Evolutionary conservation across 1,284 basidiomycete genomes (phyloP).

Genomic region (Athelia psychrophila): DNA sequence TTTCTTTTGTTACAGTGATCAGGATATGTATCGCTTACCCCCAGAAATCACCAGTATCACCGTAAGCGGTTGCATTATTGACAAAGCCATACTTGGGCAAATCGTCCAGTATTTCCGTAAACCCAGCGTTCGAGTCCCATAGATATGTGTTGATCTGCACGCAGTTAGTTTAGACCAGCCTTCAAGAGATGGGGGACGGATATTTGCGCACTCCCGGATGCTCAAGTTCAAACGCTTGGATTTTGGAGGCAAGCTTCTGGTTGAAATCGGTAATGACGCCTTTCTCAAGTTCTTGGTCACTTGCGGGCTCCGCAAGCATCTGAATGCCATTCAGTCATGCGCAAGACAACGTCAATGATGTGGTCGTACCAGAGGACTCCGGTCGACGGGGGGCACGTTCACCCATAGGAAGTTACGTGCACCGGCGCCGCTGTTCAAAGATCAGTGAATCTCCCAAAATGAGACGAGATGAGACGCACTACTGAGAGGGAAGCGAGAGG

Average conservation of each 20-base stretch:
- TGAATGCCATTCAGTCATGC: constrained; percentile 19
- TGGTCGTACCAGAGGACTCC: constrained; percentile 46
- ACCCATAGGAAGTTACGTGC: constrained; percentile 59
- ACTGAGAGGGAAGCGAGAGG: constrained; percentile 14
- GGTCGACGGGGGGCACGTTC: constrained; percentile 54
- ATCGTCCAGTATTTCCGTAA: constrained; percentile 45
- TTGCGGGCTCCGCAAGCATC: constrained; percentile 45
- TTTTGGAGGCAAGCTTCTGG: constrained; percentile 38
- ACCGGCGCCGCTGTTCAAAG: constrained; percentile 31
- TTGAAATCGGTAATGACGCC: constrained; percentile 52
- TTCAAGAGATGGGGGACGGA: too few species aligned
- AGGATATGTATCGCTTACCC: constrained; percentile 32
- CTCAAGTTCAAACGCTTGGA: constrained; percentile 35
- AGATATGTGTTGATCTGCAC: constrained; percentile 43
- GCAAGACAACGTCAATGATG: not conserved
- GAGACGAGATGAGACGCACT: not conserved
- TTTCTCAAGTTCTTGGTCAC: constrained; percentile 41
- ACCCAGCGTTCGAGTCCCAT: constrained; percentile 51
- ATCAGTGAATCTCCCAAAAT: not conserved
- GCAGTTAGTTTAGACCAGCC: not conserved
- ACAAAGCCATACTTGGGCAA: constrained; percentile 50
- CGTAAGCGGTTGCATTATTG: constrained; percentile 44
- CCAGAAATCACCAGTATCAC: constrained; percentile 51
- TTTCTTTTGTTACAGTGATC: not conserved
- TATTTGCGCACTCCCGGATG: constrained; percentile 41